Base-by-base conservation (phyloP, 1,139 yeast genomes). In the Tardiomyces blankii region DNA sequence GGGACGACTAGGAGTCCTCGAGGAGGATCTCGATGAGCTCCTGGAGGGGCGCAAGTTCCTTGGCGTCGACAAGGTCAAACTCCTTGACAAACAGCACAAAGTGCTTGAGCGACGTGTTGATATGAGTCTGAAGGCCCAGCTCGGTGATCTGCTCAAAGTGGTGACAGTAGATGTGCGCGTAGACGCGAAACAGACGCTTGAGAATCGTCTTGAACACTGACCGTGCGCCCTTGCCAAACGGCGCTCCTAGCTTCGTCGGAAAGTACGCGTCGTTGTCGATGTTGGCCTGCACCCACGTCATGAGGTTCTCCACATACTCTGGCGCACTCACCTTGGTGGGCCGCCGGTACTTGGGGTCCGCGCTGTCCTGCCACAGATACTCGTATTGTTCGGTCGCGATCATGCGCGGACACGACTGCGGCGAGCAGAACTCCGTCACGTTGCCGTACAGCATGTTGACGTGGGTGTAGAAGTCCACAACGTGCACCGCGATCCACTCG, bases 81-180 rank as follows among this genome's bases (percentile, higher is more conserved):
- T 91, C 95, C 57, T 78, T 82, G 48, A 87, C 78, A 64, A 91
- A 91, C 55, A 89, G 72, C 42, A 89, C 89, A 61, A 87, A 91
- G 63, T 91, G 99, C 67, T 93, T 91, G 59, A 91, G 78, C 57
- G 95, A 82, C 4, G 99, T 91, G 62, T 91, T 91, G 55, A 91
- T 72, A 58, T 91, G 96, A 25, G 95, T 84, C 63, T 89, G 96
- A 55, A 91, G 70, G 1, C 96, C 96, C 55, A 91, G 72, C 60
- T 89, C 97, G 41, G 88, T 77, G 47, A 91, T 84, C 63, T 89
- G 96, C 62, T 88, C 95, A 66, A 91, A 91, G 64, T 91, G 99
- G 60, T 91, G 97, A 60, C 98, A 91, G 65, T 91, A 91, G 41
- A 91, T 86, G 66, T 91, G 99, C 2, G 98, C 97, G 62, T 93